Conservation (phyloP, 306 rosid genomes). For the Lagenaria siceraria region DNA sequence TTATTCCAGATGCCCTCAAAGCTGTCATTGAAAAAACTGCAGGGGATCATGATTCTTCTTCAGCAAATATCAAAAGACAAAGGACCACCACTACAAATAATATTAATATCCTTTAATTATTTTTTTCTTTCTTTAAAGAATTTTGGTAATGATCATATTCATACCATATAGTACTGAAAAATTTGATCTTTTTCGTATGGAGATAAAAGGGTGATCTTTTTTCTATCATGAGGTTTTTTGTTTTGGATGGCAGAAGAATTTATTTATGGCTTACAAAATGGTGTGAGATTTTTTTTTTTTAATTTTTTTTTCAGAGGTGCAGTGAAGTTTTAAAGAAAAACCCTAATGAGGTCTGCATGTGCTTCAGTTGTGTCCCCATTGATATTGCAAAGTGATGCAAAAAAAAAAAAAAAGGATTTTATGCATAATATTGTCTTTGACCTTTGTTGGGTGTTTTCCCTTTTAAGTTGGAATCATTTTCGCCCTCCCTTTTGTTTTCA, state of each 20-base stretch:
- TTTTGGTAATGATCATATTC: neutral
- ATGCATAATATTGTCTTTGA: slow-evolving; percentile 4
- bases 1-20: slow-evolving; percentile 75
- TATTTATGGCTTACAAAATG: neutral
- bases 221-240: neutral
- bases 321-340: neutral
- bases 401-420: neutral
- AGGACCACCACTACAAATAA: slow-evolving; percentile 32
- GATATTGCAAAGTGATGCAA: neutral
- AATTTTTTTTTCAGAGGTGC: neutral
- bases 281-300: neutral
- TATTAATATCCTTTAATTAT: slow-evolving; percentile 30
- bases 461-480: neutral
- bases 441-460: neutral
- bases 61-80: slow-evolving; percentile 76
- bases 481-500: neutral
- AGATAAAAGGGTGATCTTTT: neutral
- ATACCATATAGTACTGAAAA: neutral
- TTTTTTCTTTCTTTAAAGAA: neutral
- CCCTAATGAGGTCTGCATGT: slow-evolving; percentile 10
- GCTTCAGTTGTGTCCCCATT: neutral
- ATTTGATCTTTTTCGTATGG: slow-evolving; percentile 25
- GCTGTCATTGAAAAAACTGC: slow-evolving; percentile 73
- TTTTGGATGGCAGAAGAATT: neutral
- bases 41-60: slow-evolving; percentile 38